Base-by-base conservation (phyloP, 164 flowering plant genomes). In the Macadamia integrifolia region DNA sequence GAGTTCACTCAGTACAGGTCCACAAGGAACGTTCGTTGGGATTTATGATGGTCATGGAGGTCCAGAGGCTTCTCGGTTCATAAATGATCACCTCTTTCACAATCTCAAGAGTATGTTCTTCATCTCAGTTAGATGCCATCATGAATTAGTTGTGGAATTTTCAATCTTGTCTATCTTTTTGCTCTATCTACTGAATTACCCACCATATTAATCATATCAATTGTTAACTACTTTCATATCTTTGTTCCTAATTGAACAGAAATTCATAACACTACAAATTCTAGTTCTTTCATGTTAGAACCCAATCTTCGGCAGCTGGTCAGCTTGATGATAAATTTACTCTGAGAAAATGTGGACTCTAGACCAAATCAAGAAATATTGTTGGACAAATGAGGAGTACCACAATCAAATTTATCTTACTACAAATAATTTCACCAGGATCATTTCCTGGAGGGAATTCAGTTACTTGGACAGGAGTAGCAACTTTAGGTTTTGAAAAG, bases 31-130 rank as follows among this genome's bases (percentile, higher is more conserved):
- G 0, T 93, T 86, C 73, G 90, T 93, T 40, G 97, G 97, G 67
- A 68, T 93, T 44, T 93, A 88, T 78, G 98, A 93, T 79, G 98
- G 97, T 30, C 98, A 93, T 83, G 98, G 92, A 70, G 97, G 97
- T 66, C 94, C 98, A 6, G 98, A 93, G 78, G 82, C 96, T 66
- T 77, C 98, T 8, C 81, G 87, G 29, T 91, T 88, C 72, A 76
- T 93, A 15, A 88, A 82, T 62, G 79, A 87, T 6, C 82, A 66
- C 61, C 82, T 93, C 1, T 93, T 89, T 72, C 67, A 72, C 46
- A 74, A 91, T 78, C 71, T 91, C 66, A 87, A 87, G 81, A 84
- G 98, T 93, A 87, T 40, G 89, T 69, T 58, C 40, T 75, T 67
- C 62, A 59, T 68, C 63, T 46, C 50, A 46, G 50, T 46, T 9